Evolutionary conservation across 192 early-diverging fungal species (phyloP), one percentile per base, ranked within the genome.

Genomic region (Backusella tarrabulga): DNA sequence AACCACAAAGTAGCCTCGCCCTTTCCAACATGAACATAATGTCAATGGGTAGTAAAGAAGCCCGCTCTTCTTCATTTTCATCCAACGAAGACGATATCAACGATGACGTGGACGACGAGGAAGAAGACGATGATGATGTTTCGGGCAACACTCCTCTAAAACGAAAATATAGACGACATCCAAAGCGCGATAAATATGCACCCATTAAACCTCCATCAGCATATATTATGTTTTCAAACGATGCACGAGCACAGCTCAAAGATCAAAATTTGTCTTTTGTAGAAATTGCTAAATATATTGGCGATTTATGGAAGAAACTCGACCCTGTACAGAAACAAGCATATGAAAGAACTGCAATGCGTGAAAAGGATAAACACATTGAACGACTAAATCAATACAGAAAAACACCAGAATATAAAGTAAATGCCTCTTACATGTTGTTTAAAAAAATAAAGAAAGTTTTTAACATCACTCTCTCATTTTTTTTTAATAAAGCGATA

Each of bases 161-260:
- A 67, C 34, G 85, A 36, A 82, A 83, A 42, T 85, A 85, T 67
- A 68, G 82, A 71, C 76, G 85, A 41, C 85, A 85, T 56, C 84
- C 85, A 7, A 85, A 85, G 74, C 60, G 67, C 3, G 85, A 86
- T 60, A 75, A 81, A 21, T 63, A 85, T 74, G 84, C 80, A 1
- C 85, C 85, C 7, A 74, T 77, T 5, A 86, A 86, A 54, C 85
- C 85, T 4, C 69, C 76, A 8, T 86, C 85, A 1, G 85, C 85
- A 1, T 86, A 86, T 72, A 84, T 86, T 7, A 79, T 80, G 73
- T 86, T 85, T 67, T 75, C 83, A 21, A 82, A 86, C 32, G 66
- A 83, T 17, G 84, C 78, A 46, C 74, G 85, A 11, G 81, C 75
- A 56, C 82, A 86, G 41, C 56, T 83, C 3, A 71, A 79, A 35